phyloP scores from a whole-genome alignment of 2,329 filamentous ascomycete species.

The Ophiosphaerella narmari region DNA sequence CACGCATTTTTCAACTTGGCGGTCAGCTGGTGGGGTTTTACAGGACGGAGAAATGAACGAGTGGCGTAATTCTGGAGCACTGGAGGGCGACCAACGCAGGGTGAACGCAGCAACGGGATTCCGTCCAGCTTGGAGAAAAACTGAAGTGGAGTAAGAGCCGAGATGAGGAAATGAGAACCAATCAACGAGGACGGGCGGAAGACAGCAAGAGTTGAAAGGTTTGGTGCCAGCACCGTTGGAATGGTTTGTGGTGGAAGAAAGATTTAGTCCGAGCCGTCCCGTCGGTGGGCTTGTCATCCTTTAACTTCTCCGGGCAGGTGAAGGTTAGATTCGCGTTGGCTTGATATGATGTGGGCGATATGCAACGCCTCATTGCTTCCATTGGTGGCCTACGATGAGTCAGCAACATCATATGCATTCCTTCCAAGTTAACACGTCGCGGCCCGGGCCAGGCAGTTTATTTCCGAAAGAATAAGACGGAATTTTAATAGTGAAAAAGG shows the following conservation, averaged over 20 bases:
- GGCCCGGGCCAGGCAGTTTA: too few relatives aligned
- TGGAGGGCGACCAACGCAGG: neutral
- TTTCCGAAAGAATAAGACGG: too few relatives aligned
- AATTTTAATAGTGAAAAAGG: too few relatives aligned
- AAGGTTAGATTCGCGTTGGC: too few relatives aligned
- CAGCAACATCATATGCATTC: too few relatives aligned
- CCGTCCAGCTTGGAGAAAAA: neutral
- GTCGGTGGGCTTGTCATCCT: neutral
- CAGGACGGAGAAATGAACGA: neutral
- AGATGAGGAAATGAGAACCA: neutral
- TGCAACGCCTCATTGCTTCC: too few relatives aligned
- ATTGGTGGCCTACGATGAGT: too few relatives aligned
- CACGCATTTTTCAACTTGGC: slow-evolving; percentile 2
- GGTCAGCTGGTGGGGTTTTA: neutral
- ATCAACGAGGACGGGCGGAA: neutral
- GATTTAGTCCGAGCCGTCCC: neutral
- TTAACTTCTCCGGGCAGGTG: too few relatives aligned
- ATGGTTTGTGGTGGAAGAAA: neutral
- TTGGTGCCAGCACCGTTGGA: neutral
- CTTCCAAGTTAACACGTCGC: too few relatives aligned
- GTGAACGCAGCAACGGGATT: neutral
- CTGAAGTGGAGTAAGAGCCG: neutral
- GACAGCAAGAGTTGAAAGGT: slow-evolving; percentile 2
- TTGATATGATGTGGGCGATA: too few relatives aligned
- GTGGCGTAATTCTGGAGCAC: neutral